Percentiles rank a stretch among this genome's conserved stretches.
These are phyloP conservation scores for Kurtzmaniella cleridarum DNA, from an alignment of 805 yeast species.

Conservation along the genomic window DNA sequence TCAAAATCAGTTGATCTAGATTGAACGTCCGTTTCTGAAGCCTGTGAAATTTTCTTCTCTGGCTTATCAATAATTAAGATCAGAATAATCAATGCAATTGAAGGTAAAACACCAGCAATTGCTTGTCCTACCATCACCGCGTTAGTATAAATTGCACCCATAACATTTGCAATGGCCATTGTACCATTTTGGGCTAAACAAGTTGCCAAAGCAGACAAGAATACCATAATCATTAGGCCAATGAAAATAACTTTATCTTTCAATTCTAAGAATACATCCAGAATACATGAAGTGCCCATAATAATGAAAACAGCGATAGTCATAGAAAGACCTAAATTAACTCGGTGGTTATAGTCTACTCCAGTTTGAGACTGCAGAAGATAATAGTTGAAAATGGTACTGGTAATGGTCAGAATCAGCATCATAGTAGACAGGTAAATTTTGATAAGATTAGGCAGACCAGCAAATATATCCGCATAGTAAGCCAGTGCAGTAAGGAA, in stretches of 20 bases:
- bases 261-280: constrained; percentile 27
- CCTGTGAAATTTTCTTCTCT: constrained; percentile 6
- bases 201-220: constrained; percentile 66
- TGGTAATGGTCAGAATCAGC: constrained; percentile 73
- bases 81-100: constrained; percentile 58
- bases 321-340: constrained; percentile 53
- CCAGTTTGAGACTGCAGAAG: constrained; percentile 63
- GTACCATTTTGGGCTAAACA: constrained; percentile 85
- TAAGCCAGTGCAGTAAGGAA: constrained; percentile 82
- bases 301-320: constrained; percentile 54
- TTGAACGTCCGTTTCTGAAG: background rate
- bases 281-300: constrained; percentile 49
- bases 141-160: constrained; percentile 76
- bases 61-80: constrained; percentile 37
- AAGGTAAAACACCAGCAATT: constrained; percentile 87
- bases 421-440: constrained; percentile 80
- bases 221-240: constrained; percentile 57
- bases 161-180: constrained; percentile 77
- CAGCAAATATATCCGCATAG: constrained; percentile 56
- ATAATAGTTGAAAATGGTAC: constrained; percentile 53
- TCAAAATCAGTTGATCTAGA: constrained; percentile 13
- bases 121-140: constrained; percentile 95
- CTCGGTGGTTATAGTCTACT: constrained; percentile 51
- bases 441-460: constrained; percentile 45
- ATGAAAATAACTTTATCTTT: constrained; percentile 41